A percentile compares a stretch with the other conserved stretches of the same genome.
Evolutionary conservation across 2,329 filamentous ascomycete genomes (phyloP).

Genomic region (Plenodomus lindquistii): DNA sequence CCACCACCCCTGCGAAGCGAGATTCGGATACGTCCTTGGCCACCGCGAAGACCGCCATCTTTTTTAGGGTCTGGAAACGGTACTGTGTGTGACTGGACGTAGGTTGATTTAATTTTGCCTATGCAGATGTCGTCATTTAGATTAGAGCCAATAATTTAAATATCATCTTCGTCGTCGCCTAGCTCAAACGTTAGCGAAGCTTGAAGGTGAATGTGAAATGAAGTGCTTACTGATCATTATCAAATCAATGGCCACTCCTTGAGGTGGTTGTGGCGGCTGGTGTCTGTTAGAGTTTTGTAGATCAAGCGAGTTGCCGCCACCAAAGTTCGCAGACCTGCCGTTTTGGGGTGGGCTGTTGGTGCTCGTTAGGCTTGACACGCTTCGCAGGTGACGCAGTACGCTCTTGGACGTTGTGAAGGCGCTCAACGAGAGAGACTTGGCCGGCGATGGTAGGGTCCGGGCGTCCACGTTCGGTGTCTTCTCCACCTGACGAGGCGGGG

Average conservation of each 20-base stretch:
- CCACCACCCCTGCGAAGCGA: constrained; percentile 65
- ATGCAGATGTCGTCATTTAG: constrained; percentile 77
- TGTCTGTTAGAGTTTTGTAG: constrained; percentile 41
- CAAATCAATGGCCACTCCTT: constrained; percentile 32
- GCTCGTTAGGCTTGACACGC: constrained; percentile 30
- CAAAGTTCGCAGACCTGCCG: constrained; percentile 20
- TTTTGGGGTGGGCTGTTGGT: constrained; percentile 14
- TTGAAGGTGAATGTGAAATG: not conserved
- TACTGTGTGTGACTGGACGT: constrained; percentile 68
- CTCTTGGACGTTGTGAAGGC: constrained; percentile 73
- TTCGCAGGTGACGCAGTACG: constrained; percentile 60
- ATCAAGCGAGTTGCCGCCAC: constrained; percentile 47
- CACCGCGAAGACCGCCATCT: constrained; percentile 60
- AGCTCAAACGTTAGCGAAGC: constrained; percentile 28
- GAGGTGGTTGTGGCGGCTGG: constrained; percentile 4
- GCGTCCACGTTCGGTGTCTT: constrained; percentile 27
- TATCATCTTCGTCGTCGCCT: constrained; percentile 66
- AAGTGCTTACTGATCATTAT: constrained; percentile 39
- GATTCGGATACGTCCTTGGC: constrained; percentile 72
- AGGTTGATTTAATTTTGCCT: constrained; percentile 71
- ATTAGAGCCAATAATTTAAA: constrained; percentile 62
- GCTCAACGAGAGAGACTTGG: constrained; percentile 69
- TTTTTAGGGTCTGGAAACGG: constrained; percentile 70
- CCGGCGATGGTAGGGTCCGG: constrained; percentile 41
- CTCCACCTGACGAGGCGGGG: constrained; percentile 27